Evolutionary conservation across 1,284 basidiomycete genomes (phyloP), one percentile per base, ranked within the genome.

Genomic region (Trametes hirsuta): DNA sequence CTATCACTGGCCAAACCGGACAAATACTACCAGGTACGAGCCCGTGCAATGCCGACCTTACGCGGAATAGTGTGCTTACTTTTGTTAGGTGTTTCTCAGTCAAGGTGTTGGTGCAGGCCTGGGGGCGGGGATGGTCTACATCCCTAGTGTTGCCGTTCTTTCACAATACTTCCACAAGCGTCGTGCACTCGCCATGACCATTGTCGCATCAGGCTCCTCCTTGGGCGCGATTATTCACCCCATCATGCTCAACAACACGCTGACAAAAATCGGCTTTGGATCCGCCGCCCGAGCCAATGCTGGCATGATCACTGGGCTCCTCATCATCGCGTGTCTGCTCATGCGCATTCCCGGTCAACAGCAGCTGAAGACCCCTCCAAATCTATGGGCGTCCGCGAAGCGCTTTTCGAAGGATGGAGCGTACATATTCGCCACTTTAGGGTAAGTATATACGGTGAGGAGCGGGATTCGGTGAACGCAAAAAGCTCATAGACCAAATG

Each of bases 201-300:
- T 84, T 39, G 79, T 77, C n/a, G 71, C 77, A 35, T 70, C 73
- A 10, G 75, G 76, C 69, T 67, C 66, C 5, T 64, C 68, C 9
- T 34, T 66, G 37, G 68, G 68, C 21, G 80, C 79, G 6, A 74
- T 80, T 41, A 62, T 84, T 30, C 79, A 82, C 59, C 79, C 82
- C 2, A 80, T 84, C 61, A 79, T 84, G 75, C 77, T 84, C n/a
- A 82, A 84, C 63, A 68, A 72, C 41, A 74, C 79, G 45, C 62
- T 66, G 45, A 79, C 82, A 61, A 42, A 69, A 4, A 22, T 64
- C 18, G 79, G 80, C 0, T 83, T 83, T 64, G 76, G 30, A 8
- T 30, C 30, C 30, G 30, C 79, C 34, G 55, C 59, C 18, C 60
- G 63, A 2, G 60, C 58, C 10, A 65, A 58, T 24, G 60, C 60